Base-by-base conservation (phyloP, 139 green algal genomes). In the Limnomonas spitsbergensis region DNA sequence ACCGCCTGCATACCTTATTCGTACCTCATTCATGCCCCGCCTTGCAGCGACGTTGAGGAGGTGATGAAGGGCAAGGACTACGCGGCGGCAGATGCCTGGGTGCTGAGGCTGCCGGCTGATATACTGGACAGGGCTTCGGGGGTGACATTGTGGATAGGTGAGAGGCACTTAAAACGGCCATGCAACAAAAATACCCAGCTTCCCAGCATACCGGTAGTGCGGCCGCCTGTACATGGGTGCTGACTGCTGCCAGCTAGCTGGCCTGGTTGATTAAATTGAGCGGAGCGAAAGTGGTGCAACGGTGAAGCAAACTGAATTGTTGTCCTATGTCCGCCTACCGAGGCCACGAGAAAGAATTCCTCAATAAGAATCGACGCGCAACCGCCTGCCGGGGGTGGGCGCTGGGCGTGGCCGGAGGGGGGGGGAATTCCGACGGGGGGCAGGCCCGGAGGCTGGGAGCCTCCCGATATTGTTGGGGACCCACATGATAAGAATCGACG, bases 51-150 rank as follows among this genome's bases (percentile, higher is more conserved):
- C 7, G 24, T 14, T 9, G n/a, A 70, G n/a, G 27, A 7, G 9
- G 56, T 70, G 29, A 36, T 70, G n/a, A 34, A 70, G 56, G 56
- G 56, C n/a, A 70, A 70, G 56, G 56, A 70, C 29, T 70, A 70
- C 36, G 68, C 56, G 26, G 70, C 38, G 26, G 42, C 27, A 69
- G 71, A 35, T 39, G 2, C 38, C n/a, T 74, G 39, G 56, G 53
- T 70, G 35, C 24, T 66, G 20, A 53, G 36, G 68, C 40, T 53
- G 1, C 3, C 40, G 27, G 27, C 39, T 9, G 34, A 69, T 31
- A 27, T 61, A 56, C 38, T 61, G 31, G 27, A 56, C 40, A 20
- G 14, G n/a, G 39, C 73, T 2, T 53, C 9, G 31, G 34, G 39
- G 34, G 35, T 73, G 36, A 42, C 26, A 24, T 1, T 40, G 53